Base-by-base conservation (phyloP, 257 asterid species). In the Solanum phureja region DNA sequence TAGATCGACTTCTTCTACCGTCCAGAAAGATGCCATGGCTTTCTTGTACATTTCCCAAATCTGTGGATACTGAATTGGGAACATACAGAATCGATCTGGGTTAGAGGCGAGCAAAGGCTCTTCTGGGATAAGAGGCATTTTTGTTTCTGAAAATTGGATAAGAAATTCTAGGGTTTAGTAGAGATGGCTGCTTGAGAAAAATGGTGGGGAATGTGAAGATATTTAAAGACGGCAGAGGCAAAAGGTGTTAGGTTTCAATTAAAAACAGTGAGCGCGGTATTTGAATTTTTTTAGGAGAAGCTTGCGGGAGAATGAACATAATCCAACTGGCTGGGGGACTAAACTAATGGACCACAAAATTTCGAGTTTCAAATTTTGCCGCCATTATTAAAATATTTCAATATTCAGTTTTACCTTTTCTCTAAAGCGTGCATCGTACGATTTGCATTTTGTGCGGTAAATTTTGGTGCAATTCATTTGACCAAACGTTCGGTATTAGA, bases 31-130 rank as follows among this genome's bases (percentile, higher is more conserved):
- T 14, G 99, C 99, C 73, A 92, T 94, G 71, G 99, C 99, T 49
- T 97, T 97, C 93, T 97, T 97, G 92, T 97, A 97, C 98, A 95
- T 95, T 73, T 97, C 99, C 99, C 99, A 97, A 60, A 97, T 92
- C 82, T 97, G 95, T 0, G 98, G 99, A 90, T 97, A 97, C 66
- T 95, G 94, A 35, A 97, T 94, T 3, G 99, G 99, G 87, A 97
- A 97, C 99, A 97, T 97, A 18, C 98, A 97, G 92, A 97, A 96
- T 1, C 99, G 94, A 42, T 96, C 99, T 1, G 96, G 93, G 91
- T 91, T 96, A 3, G 98, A 90, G 58, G 96, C 93, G 35, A 96
- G 91, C 76, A 97, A 89, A 1, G 99, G 99, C 72, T 96, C 99
- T 92, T 95, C 98, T 0, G 97, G 97, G 33, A 94, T 86, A 9